Base-by-base conservation (phyloP, 495 filamentous ascomycete genomes). In the Aspergillus ellipticus region DNA sequence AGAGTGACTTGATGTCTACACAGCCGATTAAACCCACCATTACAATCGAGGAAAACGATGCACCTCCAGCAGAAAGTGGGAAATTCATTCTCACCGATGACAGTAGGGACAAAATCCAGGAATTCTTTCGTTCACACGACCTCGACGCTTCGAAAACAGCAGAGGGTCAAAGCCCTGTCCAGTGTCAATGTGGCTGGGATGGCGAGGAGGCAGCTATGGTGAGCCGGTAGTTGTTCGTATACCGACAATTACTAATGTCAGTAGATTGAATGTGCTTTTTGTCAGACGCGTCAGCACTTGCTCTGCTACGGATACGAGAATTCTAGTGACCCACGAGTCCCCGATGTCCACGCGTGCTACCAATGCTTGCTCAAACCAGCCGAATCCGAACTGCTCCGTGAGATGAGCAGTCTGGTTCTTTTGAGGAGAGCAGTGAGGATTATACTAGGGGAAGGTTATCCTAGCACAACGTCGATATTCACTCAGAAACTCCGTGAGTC, bases 281-380 rank as follows among this genome's bases (percentile, higher is more conserved):
- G 79, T 56, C 53, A 68, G 31, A 76, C 66, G 16, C 74, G 64
- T 59, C 79, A 82, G 54, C 79, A 82, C 58, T 39, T 66, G 41
- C 61, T 73, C 15, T 82, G 79, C 62, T 82, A 81, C 55, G 79
- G 79, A 13, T 79, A 55, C 19, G 46, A 47, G 22, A 64, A 54
- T 29, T 7, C 49, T 5, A 46, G 62, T 31, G 69, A 72, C 49
- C 53, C 58, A 16, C 65, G 63, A 37, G 52, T 74, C 16, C 67
- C 70, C 17, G 62, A 72, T 13, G 52, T 68, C 22, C 77, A 82
- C 57, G 64, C 68, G 42, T 82, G 79, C 63, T 82, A 81, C 56
- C 54, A 60, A 39, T 82, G 79, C 57, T 57, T 82, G 3, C 65
- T 81, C 13, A 62, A 69, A 52, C 67, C 65, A 6, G 64, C 71